These are phyloP conservation scores for Coemansia asiatica DNA, from an alignment of 192 early-diverging fungal species.

Conservation along the genomic window DNA sequence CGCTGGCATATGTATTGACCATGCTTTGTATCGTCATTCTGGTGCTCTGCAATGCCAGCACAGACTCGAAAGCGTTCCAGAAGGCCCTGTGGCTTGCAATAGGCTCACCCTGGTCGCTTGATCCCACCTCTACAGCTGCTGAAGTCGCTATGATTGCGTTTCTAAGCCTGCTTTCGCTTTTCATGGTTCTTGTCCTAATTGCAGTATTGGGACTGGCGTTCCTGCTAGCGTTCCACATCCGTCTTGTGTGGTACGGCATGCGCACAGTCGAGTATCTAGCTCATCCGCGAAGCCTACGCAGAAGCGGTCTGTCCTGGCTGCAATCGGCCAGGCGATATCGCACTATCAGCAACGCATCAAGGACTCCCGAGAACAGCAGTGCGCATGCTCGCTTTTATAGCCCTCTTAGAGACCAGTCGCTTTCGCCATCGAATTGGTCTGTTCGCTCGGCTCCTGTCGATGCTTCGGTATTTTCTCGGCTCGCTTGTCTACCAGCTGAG, in stretches of 20 bases:
- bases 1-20: slow-evolving; percentile 19
- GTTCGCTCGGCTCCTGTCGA: neutral
- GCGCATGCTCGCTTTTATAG: too few species aligned
- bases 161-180: slow-evolving; percentile 25
- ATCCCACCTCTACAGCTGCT: slow-evolving; percentile 1
- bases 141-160: slow-evolving; percentile 8
- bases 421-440: slow-evolving; percentile 10
- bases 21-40: slow-evolving; percentile 24
- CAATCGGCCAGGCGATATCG: slow-evolving; percentile 28
- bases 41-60: slow-evolving; percentile 18
- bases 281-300: slow-evolving; percentile 15
- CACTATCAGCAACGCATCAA: slow-evolving; percentile 8
- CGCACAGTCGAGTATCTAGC: slow-evolving; percentile 38
- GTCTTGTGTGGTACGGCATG: slow-evolving; percentile 36
- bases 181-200: slow-evolving; percentile 23
- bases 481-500: slow-evolving; percentile 21
- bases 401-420: neutral
- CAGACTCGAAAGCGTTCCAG: slow-evolving; percentile 18
- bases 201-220: slow-evolving; percentile 27
- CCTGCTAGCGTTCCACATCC: slow-evolving; percentile 43
- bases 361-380: neutral
- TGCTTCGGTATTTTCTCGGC: slow-evolving; percentile 2
- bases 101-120: slow-evolving; percentile 13
- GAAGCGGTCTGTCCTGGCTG: slow-evolving; percentile 14
- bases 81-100: slow-evolving; percentile 17